Percentiles rank a stretch among this genome's conserved stretches.
These are phyloP conservation scores for Papiliotrema nemorosa DNA, from an alignment of 1,284 basidiomycete species.

Conservation along the genomic window DNA sequence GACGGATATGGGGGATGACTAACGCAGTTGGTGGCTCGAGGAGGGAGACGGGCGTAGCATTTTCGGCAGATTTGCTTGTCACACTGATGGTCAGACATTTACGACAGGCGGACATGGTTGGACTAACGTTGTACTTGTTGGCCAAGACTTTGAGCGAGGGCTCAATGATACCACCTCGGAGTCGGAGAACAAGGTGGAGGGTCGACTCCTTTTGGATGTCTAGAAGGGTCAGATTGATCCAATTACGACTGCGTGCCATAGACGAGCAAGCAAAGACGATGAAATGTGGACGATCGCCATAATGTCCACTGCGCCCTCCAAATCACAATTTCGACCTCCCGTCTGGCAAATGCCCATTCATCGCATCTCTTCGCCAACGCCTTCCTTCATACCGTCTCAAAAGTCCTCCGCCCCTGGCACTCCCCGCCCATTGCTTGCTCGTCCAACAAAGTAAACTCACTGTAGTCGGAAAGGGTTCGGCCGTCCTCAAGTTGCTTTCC, in stretches of 20 bases:
- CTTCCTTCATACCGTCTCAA: neutral
- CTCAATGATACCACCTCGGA: constrained; percentile 98
- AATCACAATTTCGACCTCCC: no score
- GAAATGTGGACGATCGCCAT: neutral
- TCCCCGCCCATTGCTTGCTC: no score
- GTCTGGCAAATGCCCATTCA: no score
- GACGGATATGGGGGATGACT: constrained; percentile 68
- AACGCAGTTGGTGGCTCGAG: constrained; percentile 98
- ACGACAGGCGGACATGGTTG: no score
- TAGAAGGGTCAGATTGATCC: constrained; percentile 9
- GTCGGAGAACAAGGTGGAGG: constrained; percentile 94
- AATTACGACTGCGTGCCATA: neutral
- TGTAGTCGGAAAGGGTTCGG: constrained; percentile 90
- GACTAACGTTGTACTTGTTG: constrained; percentile 76
- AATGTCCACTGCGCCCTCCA: no score
- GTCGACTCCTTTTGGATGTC: constrained; percentile 99
- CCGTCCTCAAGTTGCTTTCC: constrained; percentile 97
- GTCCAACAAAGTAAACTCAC: constrained; percentile 35
- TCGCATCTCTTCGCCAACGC: no score
- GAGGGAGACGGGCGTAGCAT: constrained; percentile 98
- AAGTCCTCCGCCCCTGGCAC: neutral
- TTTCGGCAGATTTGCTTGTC: constrained; percentile 99
- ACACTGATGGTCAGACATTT: constrained; percentile 53
- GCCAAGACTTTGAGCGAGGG: constrained; percentile 96
- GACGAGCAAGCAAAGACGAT: neutral